Evolutionary conservation across 2,329 filamentous ascomycete genomes (phyloP).

Genomic region (Moelleriella libera): DNA sequence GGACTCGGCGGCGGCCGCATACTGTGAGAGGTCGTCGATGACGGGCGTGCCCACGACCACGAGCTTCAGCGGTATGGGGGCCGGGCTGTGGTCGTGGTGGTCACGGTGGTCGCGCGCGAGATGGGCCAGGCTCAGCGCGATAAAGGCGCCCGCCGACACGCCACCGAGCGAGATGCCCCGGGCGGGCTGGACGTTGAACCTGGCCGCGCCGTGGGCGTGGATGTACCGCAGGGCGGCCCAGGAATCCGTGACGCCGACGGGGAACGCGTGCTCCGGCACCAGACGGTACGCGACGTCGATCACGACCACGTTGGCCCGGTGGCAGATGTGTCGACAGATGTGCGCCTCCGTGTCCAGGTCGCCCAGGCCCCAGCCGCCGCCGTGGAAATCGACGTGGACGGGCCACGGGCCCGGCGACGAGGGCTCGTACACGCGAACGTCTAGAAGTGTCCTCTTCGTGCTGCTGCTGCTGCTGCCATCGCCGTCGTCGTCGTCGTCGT

Average conservation of each 20-base stretch:
- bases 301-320: slow-evolving; percentile 26
- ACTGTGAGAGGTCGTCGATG: slow-evolving; percentile 24
- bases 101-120: slow-evolving; percentile 19
- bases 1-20: slow-evolving; percentile 18
- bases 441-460: slow-evolving; percentile 2
- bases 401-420: slow-evolving; percentile 27
- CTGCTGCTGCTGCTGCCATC: no score
- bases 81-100: neutral
- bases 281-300: slow-evolving; percentile 38
- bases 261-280: slow-evolving; percentile 33
- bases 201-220: slow-evolving; percentile 15
- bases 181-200: slow-evolving; percentile 22
- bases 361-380: slow-evolving; percentile 34
- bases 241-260: slow-evolving; percentile 32
- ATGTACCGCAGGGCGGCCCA: slow-evolving; percentile 29
- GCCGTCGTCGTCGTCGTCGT: slow-evolving; percentile 5
- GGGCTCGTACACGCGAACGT: slow-evolving; percentile 30
- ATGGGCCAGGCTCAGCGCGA: slow-evolving; percentile 23
- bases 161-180: slow-evolving; percentile 26
- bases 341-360: slow-evolving; percentile 34
- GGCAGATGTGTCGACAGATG: slow-evolving; percentile 32
- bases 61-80: slow-evolving; percentile 19
- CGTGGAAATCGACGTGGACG: slow-evolving; percentile 34
- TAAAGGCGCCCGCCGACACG: slow-evolving; percentile 27
- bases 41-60: slow-evolving; percentile 24